Evolutionary conservation across 1,284 basidiomycete species (phyloP), one percentile per base, ranked within the genome.

Genomic region (Anthracocystis setariae): DNA sequence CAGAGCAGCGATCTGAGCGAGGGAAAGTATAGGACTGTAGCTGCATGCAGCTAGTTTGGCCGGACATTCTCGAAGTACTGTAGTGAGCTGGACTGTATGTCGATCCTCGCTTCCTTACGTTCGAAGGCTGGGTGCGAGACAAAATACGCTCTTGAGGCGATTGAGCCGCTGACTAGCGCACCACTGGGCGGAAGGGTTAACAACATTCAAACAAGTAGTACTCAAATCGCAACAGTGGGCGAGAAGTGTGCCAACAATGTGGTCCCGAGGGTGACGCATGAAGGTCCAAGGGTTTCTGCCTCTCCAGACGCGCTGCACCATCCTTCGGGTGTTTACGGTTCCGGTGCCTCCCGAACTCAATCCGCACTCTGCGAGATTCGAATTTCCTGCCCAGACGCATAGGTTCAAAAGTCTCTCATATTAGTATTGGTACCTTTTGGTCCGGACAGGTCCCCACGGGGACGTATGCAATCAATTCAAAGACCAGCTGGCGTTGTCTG

Each of bases 271-370:
- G 61, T 53, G 61, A 35, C 52, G 27, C 51, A 45, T 9, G 35
- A 37, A 23, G 39, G 39, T 42, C 40, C 40, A 42, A 35, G 40
- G 43, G 44, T 25, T 47, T 20, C 20, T n/a, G 12, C 32, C 17
- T 40, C 47, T 52, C 39, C 17, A 46, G 38, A 44, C 21, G 40
- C 59, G 52, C 60, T 53, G 29, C 39, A 20, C 25, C 42, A 27
- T 12, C n/a, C 29, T 24, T 66, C 57, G 64, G 64, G 48, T 45
- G 35, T 44, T 66, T 66, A 48, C 64, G 64, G 64, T 48, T 40
- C 64, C 64, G 64, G 52, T 40, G 35, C 25, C 47, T 48, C 53
- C 57, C 57, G 64, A 66, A 23, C 29, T 15, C 27, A 21, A 21
- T n/a, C 21, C 29, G 25, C n/a, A 35, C 32, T 18, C 38, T 25